Evolutionary conservation across 2,329 filamentous ascomycete species (phyloP).

Genomic region (Diplodia mutila): DNA sequence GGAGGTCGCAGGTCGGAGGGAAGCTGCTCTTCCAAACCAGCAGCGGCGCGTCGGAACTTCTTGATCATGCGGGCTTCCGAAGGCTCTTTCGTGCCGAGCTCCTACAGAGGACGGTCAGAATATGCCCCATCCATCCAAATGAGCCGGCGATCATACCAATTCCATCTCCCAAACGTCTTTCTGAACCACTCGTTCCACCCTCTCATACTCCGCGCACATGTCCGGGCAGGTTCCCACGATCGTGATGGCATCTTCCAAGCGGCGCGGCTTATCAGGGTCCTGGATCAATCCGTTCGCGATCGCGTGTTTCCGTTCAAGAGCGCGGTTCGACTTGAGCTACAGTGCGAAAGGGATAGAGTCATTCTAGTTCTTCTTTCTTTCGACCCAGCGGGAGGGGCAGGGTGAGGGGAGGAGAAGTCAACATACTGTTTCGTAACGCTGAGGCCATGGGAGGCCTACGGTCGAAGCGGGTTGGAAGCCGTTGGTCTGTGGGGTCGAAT

Average conservation of each 20-base stretch:
- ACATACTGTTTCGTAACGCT: constrained; percentile 26
- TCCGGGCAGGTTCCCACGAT: constrained; percentile 64
- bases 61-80: constrained; percentile 64
- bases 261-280: constrained; percentile 64
- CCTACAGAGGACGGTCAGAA: constrained; percentile 38
- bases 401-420: neutral
- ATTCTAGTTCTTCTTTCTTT: constrained; percentile 23
- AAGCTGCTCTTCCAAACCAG: constrained; percentile 65
- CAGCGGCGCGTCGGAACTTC: constrained; percentile 64
- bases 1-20: constrained; percentile 67
- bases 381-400: neutral
- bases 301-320: constrained; percentile 37
- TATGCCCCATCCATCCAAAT: neutral
- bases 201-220: constrained; percentile 68
- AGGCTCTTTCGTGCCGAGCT: constrained; percentile 43
- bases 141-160: constrained; percentile 49
- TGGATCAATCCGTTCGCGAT: constrained; percentile 59
- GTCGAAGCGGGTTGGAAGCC: constrained; percentile 13
- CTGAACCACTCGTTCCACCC: constrained; percentile 64
- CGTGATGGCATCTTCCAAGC: constrained; percentile 63
- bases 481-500: constrained; percentile 2
- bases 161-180: constrained; percentile 65
- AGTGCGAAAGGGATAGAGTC: constrained; percentile 18
- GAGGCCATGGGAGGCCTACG: constrained; percentile 8
- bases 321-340: constrained; percentile 29